Evolutionary conservation across 2,329 filamentous ascomycete genomes (phyloP), one percentile per base, ranked within the genome.

Genomic region (Claviceps citrina): DNA sequence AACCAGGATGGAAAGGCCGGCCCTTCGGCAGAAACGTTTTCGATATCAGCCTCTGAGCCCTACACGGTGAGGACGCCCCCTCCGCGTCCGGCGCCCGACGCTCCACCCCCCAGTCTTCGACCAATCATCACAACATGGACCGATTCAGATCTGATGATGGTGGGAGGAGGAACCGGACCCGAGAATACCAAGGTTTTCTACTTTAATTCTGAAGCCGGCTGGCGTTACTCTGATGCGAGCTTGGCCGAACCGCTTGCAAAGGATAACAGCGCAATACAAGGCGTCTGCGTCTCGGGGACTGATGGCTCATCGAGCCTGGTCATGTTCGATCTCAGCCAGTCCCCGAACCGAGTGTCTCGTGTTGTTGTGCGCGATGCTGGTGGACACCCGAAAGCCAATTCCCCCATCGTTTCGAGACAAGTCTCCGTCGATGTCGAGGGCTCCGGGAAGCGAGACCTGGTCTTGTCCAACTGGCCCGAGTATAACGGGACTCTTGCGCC

Each of bases 401-500:
- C 71, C 6, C 54, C 57, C 10, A 62, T 70, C 1, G 53, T 70
- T n/a, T 47, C 26, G 52, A 51, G 49, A 19, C 46, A 46, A 30
- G 48, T 46, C 20, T 44, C 26, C 60, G 71, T 46, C 26, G 31
- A 33, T 8, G 6, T 7, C n/a, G 4, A 24, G 4, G 18, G 19
- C 13, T 39, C 31, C 63, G 31, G 9, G 7, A 49, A 47, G 33
- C 50, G 53, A n/a, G 53, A 67, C 13, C 58, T 83, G 24, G 77
- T 74, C 1, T 54, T 78, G 20, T 63, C 62, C 18, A 65, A 77
- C 51, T 93, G 84, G 76, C 86, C 87, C 2, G 53, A 67, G 3
- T 95, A 95, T 59, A 87, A 95, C 59, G 68, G 64, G 39, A 81
- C 78, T 1, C 60, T 78, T 31, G 87, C 82, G 0, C 82, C 87